These are phyloP conservation scores for Colletotrichum paranaense DNA, from an alignment of 2,329 filamentous ascomycete species.

Conservation along the genomic window DNA sequence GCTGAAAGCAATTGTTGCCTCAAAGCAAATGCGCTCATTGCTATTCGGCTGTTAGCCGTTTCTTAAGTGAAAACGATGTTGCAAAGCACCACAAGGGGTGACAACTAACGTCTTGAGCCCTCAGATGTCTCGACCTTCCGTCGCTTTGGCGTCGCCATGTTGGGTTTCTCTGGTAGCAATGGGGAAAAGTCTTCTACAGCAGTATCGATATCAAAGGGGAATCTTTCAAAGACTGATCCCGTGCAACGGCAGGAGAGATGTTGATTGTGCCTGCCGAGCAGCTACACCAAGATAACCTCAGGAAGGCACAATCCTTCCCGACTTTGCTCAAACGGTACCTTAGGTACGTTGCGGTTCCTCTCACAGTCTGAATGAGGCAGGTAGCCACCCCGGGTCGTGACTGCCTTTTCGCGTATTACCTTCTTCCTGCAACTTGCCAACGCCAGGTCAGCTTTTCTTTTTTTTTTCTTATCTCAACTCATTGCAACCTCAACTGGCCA, in stretches of 20 bases:
- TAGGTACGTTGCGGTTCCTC: neutral
- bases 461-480: neutral
- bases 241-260: neutral
- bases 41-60: conserved; percentile 38
- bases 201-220: neutral
- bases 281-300: neutral
- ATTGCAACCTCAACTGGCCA: neutral
- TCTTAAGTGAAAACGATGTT: neutral
- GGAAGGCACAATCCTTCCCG: neutral
- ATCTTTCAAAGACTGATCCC: neutral
- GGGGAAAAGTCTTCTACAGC: neutral
- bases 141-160: conserved; percentile 50
- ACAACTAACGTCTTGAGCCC: conserved; percentile 46
- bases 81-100: neutral
- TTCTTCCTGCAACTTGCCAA: neutral
- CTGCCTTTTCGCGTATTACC: neutral
- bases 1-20: conserved; percentile 47
- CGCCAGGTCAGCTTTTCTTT: conserved; percentile 13
- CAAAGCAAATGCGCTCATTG: conserved; percentile 58
- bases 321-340: neutral
- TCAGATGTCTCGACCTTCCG: conserved; percentile 52
- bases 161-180: neutral
- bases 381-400: neutral
- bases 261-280: neutral
- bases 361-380: neutral